Percentiles rank a stretch among this genome's conserved stretches.
phyloP scores from a whole-genome alignment of 2,329 filamentous ascomycete species.

The Cordyceps pruinosa region DNA sequence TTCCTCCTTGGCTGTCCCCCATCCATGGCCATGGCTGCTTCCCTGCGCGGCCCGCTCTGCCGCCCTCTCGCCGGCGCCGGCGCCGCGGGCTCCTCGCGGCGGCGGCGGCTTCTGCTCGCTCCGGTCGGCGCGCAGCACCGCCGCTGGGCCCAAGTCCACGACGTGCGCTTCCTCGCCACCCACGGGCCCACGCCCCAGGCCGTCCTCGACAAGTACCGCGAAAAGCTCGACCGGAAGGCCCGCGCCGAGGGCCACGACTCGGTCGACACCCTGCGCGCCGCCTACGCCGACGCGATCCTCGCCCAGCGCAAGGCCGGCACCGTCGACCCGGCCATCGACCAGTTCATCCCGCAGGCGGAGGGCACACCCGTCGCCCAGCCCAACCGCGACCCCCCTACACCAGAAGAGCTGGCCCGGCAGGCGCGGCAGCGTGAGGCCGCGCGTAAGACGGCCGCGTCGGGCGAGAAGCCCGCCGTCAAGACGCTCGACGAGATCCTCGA shows the following conservation, averaged over 20 bases:
- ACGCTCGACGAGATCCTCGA: slow-evolving; percentile 57
- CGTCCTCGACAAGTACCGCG: slow-evolving; percentile 76
- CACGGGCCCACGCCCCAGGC: slow-evolving; percentile 55
- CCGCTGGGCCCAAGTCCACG: slow-evolving; percentile 86
- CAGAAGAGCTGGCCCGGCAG: slow-evolving; percentile 11
- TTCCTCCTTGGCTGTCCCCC: not conserved
- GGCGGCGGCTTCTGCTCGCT: slow-evolving; percentile 21
- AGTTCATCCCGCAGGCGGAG: slow-evolving; percentile 27
- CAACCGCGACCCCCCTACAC: slow-evolving; percentile 24
- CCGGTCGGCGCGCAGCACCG: slow-evolving; percentile 59
- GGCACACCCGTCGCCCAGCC: slow-evolving; percentile 29
- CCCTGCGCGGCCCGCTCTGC: slow-evolving; percentile 37
- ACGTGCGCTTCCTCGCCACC: slow-evolving; percentile 83
- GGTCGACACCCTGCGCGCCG: slow-evolving; percentile 70
- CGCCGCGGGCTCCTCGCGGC: slow-evolving; percentile 17
- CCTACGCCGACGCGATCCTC: slow-evolving; percentile 78
- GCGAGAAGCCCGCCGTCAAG: slow-evolving; percentile 31
- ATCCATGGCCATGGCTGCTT: slow-evolving; percentile 17
- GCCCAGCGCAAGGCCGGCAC: slow-evolving; percentile 61
- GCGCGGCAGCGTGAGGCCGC: slow-evolving; percentile 11
- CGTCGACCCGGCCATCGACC: slow-evolving; percentile 36
- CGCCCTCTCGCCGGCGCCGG: slow-evolving; percentile 36
- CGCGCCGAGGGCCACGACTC: slow-evolving; percentile 62
- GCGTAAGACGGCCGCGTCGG: slow-evolving; percentile 16
- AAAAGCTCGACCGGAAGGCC: slow-evolving; percentile 79